Base-by-base conservation (phyloP, 805 yeast genomes). In the Candida nanaspora region DNA sequence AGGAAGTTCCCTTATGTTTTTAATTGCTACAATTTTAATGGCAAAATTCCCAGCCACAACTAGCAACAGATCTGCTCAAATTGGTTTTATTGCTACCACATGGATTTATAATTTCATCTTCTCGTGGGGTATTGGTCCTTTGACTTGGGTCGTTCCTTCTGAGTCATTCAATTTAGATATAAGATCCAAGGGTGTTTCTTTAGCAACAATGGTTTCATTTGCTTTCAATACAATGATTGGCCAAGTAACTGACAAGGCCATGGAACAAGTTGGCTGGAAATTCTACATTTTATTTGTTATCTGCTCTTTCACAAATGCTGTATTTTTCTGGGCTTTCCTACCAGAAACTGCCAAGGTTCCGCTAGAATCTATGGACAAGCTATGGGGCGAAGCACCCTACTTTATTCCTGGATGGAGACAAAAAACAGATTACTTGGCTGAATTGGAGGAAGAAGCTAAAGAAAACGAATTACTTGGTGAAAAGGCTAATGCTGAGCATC, bases 121-220 rank as follows among this genome's bases (percentile, higher is more conserved):
- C 47, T 39, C 48, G 18, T 46, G 43, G 29, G 46, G 51, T 32
- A 45, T 52, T 37, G 60, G 59, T 14, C 60, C 60, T 13, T 36
- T 57, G 30, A 72, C 71, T 20, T 81, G 85, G 84, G 80, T 71
- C 21, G 59, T 70, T 38, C 55, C 59, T 46, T 68, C 72, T 39
- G 77, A 71, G 45, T 58, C 68, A 23, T 79, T 70, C 63, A 79
- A 84, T 39, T 72, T 80, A 36, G 69, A 77, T 52, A 72, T 77
- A 40, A 72, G 87, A 49, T 82, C 80, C 41, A 76, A 74, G 49
- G 81, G 80, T 25, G 69, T 78, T 37, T 68, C 83, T 3, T 52
- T 79, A 39, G 69, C 80, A 6, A 77, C 64, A 9, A 57, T 56
- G 61, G 43, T 49, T 3, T 53, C 61, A 9, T 59, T 50, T 45